These are phyloP conservation scores for Vanrija sp. DNA, from an alignment of 1,284 basidiomycete species.

Conservation along the genomic window DNA sequence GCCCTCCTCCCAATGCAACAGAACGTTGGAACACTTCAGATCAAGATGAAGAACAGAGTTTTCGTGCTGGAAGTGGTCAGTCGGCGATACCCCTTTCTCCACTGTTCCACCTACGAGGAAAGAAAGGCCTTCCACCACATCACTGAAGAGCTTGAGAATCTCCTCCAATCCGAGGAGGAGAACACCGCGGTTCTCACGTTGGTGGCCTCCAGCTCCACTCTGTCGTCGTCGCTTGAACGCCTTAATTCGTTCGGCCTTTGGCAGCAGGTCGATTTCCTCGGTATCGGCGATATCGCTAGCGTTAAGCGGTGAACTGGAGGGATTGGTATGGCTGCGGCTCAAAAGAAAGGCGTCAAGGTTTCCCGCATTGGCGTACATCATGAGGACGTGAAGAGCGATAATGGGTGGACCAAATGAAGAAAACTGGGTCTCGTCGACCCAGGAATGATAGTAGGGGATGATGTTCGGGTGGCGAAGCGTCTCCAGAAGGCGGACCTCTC, in stretches of 20 bases:
- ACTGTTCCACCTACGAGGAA: slow-evolving; percentile 64
- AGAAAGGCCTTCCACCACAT: slow-evolving; percentile 70
- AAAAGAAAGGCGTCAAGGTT: slow-evolving; percentile 78
- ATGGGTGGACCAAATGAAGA: slow-evolving; percentile 76
- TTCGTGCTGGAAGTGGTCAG: slow-evolving; percentile 59
- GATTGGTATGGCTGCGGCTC: slow-evolving; percentile 51
- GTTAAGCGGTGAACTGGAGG: slow-evolving; percentile 16
- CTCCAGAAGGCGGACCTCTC: slow-evolving; percentile 79
- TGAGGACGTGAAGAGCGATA: slow-evolving; percentile 76
- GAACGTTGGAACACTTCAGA: slow-evolving; percentile 86
- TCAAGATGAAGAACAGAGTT: slow-evolving; percentile 85
- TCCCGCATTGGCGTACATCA: slow-evolving; percentile 91
- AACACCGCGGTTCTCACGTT: slow-evolving; percentile 56
- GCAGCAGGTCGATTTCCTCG: slow-evolving; percentile 55
- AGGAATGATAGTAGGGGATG: slow-evolving; percentile 90
- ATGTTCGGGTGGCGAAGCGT: slow-evolving; percentile 86
- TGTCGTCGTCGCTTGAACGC: slow-evolving; percentile 46
- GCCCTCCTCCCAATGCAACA: slow-evolving; percentile 89
- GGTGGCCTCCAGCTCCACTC: slow-evolving; percentile 34
- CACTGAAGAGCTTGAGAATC: slow-evolving; percentile 67
- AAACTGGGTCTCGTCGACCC: slow-evolving; percentile 81
- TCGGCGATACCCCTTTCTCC: no score
- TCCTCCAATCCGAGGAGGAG: slow-evolving; percentile 77
- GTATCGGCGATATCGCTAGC: slow-evolving; percentile 29
- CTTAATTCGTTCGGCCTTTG: slow-evolving; percentile 58